phyloP scores from a whole-genome alignment of 2,329 filamentous ascomycete species.

The Orbilia ellipsospora region DNA sequence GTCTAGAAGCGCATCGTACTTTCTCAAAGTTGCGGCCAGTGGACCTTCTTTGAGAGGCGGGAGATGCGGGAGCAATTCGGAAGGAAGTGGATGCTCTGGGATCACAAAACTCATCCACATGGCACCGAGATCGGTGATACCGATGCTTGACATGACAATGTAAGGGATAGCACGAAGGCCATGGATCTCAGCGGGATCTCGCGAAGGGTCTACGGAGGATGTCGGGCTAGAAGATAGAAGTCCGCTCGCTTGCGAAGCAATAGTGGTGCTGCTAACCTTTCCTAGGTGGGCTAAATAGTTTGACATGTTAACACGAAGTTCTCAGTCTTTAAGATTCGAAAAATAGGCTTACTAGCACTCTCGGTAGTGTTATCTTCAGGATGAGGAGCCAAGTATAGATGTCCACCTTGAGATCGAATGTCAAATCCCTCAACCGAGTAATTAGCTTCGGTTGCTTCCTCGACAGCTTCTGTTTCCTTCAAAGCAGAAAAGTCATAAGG shows the following conservation, averaged over 20 bases:
- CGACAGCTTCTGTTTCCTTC: conserved; percentile 12
- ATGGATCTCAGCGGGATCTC: conserved; percentile 43
- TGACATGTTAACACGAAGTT: too few relatives aligned
- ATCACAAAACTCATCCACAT: conserved; percentile 53
- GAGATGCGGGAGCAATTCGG: conserved; percentile 37
- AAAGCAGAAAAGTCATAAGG: conserved; percentile 30
- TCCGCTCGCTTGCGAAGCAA: conserved; percentile 4
- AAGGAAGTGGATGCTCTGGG: conserved; percentile 44
- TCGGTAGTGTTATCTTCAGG: conserved; percentile 8
- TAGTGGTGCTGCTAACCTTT: conserved; percentile 26
- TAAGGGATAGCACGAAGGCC: conserved; percentile 52
- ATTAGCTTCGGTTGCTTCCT: conserved; percentile 38
- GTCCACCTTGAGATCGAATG: conserved; percentile 42
- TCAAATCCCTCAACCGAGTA: conserved; percentile 49
- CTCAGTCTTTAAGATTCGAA: not conserved
- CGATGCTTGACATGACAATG: conserved; percentile 35
- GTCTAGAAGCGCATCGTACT: conserved; percentile 37
- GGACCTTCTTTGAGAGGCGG: conserved; percentile 48
- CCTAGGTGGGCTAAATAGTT: conserved; percentile 2
- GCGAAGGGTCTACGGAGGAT: conserved; percentile 19
- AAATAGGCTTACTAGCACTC: conserved; percentile 10
- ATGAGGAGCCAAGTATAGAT: conserved; percentile 32
- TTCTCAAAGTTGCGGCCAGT: conserved; percentile 30
- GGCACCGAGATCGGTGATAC: conserved; percentile 42
- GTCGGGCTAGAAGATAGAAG: conserved; percentile 35